These are phyloP conservation scores for Kuraishia hungarica DNA, from an alignment of 805 yeast genomes.

Conservation along the genomic window DNA sequence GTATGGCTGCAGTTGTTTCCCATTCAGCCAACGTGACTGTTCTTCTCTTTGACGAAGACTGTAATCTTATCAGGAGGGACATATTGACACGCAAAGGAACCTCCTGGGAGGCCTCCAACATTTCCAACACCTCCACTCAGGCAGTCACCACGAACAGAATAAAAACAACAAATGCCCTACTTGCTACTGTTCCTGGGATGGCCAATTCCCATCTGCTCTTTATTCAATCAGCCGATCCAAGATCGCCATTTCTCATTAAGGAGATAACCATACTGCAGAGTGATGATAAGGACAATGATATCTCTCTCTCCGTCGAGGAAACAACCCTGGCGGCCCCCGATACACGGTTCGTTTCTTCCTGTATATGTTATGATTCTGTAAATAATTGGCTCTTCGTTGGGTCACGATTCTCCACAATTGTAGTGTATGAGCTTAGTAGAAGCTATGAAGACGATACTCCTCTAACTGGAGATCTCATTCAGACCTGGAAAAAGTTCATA, in stretches of 20 bases:
- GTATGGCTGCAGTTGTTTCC: constrained; percentile 18
- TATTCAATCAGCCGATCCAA: constrained; percentile 63
- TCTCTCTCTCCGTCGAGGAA: constrained; percentile 6
- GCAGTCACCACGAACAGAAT: neutral
- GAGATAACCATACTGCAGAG: constrained; percentile 24
- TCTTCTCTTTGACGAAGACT: constrained; percentile 29
- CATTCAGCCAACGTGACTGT: constrained; percentile 34
- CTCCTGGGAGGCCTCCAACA: no score
- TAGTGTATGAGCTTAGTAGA: constrained; percentile 35
- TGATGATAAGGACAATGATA: no score
- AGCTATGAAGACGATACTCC: no score
- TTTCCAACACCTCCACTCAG: neutral
- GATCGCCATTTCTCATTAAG: constrained; percentile 38
- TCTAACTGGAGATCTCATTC: constrained; percentile 8
- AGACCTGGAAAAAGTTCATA: constrained; percentile 37
- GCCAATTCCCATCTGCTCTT: constrained; percentile 28
- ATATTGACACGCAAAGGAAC: no score
- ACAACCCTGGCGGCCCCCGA: constrained; percentile 15
- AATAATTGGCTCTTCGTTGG: constrained; percentile 48
- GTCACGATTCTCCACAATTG: constrained; percentile 62
- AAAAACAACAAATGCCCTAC: neutral
- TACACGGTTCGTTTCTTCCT: constrained; percentile 46
- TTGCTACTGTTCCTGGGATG: neutral
- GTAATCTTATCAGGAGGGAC: constrained; percentile 16
- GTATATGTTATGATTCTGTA: constrained; percentile 33